Evolutionary conservation across 192 early-diverging fungal species (phyloP), one percentile per base, ranked within the genome.

Genomic region (Linderina pennispora): DNA sequence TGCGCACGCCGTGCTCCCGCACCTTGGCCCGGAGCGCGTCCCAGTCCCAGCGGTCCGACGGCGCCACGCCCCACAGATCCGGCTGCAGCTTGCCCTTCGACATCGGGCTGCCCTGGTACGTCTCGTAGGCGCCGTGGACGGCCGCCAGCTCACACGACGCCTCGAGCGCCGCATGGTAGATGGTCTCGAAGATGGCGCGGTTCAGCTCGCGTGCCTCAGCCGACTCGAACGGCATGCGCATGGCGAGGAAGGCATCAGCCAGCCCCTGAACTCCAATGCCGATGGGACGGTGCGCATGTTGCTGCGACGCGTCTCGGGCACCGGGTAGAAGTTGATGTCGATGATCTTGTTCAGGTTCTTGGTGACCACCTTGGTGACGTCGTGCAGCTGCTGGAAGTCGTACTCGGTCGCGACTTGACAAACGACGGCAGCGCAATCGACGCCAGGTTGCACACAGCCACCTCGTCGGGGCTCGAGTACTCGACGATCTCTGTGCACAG

Each of bases 401-500:
- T 81, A 98, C 36, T 62, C 70, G 13, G 36, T 40, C n/a, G 34
- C 48, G 84, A 65, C 59, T 80, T 71, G 31, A 98, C 87, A 77
- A 89, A 98, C 2, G 74, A 64, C 16, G 96, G 93, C 28, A 98
- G 78, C 7, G 93, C 85, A 26, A 98, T 86, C 42, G 88, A 92
- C 18, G 96, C 93, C 59, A 98, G 67, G 53, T 97, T 98, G 79
- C 96, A 98, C 34, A 97, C 93, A 9, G 96, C 96, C 7, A 97
- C 89, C 57, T 98, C 96, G 34, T 95, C 92, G 23, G 96, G 90
- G 39, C 77, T 74, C 6, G 91, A 88, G 80, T 97, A 97, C 66
- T 98, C 86, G 35, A 98, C 89, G 73, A 98, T 95, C 55, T 98
- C 96, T 0, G 96, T 98, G 71, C 96, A 98, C 52, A 98, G 75